phyloP scores from a whole-genome alignment of 148 eudicot genomes.

The Chenopodium suecicum region DNA sequence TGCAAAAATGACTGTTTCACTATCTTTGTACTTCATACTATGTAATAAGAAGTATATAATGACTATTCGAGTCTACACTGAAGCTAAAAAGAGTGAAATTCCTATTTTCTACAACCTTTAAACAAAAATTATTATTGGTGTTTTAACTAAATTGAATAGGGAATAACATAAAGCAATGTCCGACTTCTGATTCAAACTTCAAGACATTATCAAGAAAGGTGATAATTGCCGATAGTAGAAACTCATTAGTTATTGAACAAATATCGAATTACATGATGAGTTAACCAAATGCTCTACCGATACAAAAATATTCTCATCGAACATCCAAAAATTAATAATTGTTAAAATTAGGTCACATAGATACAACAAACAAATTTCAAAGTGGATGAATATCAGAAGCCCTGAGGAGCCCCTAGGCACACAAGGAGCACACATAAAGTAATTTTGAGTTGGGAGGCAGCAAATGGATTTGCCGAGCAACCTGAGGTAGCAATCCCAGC shows the following conservation, averaged over 20 bases:
- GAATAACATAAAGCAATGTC: background rate
- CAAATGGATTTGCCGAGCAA: conserved; percentile 35
- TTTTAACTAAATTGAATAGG: background rate
- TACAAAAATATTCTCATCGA: conserved; percentile 7
- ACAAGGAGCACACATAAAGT: conserved; percentile 26
- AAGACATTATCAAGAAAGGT: conserved; percentile 6
- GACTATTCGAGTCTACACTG: too few relatives aligned
- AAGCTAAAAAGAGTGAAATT: too few relatives aligned
- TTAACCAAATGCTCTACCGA: conserved; percentile 15
- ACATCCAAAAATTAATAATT: conserved; percentile 19
- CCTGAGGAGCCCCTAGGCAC: conserved; percentile 3
- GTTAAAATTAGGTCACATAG: conserved; percentile 17
- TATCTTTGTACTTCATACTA: too few relatives aligned
- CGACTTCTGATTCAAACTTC: background rate
- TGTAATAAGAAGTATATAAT: too few relatives aligned
- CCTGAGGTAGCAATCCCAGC: conserved; percentile 36
- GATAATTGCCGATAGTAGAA: conserved; percentile 8
- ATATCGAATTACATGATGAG: conserved; percentile 23
- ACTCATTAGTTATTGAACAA: conserved; percentile 11
- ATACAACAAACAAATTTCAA: conserved; percentile 14
- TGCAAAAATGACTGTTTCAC: too few relatives aligned
- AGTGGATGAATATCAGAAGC: conserved; percentile 4
- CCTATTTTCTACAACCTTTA: too few relatives aligned
- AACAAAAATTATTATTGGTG: too few relatives aligned
- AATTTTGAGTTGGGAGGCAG: conserved; percentile 29